phyloP scores from a whole-genome alignment of 192 early-diverging fungal genomes.

The Umbelopsis sp. region DNA sequence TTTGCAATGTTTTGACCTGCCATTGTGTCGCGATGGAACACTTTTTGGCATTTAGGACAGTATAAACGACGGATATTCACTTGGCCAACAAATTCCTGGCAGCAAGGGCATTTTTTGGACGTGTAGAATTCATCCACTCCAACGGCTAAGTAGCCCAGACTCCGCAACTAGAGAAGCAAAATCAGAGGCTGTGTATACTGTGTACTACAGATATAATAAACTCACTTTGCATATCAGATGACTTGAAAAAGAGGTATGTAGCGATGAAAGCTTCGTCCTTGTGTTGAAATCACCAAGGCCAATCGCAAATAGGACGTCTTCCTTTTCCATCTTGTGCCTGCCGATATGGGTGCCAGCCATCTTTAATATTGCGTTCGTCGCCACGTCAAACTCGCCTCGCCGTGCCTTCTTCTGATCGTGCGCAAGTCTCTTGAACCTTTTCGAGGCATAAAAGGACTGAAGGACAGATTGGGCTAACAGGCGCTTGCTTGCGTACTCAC shows the following conservation, averaged over 20 bases:
- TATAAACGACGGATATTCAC: slow-evolving; percentile 29
- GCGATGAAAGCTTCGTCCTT: slow-evolving; percentile 24
- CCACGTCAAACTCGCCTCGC: slow-evolving; percentile 3
- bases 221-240: not conserved
- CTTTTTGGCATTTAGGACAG: slow-evolving; percentile 20
- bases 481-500: not conserved
- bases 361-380: slow-evolving; percentile 8
- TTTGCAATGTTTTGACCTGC: slow-evolving; percentile 27
- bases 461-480: not conserved
- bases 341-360: slow-evolving; percentile 8
- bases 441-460: slow-evolving; percentile 3
- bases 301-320: not conserved
- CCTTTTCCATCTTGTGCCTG: not conserved
- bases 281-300: slow-evolving; percentile 10
- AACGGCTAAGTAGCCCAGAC: slow-evolving; percentile 20
- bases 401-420: slow-evolving; percentile 6
- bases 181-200: not conserved
- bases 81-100: slow-evolving; percentile 33
- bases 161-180: slow-evolving; percentile 10
- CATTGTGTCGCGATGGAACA: slow-evolving; percentile 31
- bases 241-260: slow-evolving; percentile 30
- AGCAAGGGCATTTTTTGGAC: slow-evolving; percentile 25
- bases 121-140: slow-evolving; percentile 30
- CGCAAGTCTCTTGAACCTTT: slow-evolving; percentile 2
- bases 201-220: not conserved